A percentile compares a stretch with the other conserved stretches of the same genome.
phyloP scores from a whole-genome alignment of 208 protist genomes.

The Leishmania lainsoni region DNA sequence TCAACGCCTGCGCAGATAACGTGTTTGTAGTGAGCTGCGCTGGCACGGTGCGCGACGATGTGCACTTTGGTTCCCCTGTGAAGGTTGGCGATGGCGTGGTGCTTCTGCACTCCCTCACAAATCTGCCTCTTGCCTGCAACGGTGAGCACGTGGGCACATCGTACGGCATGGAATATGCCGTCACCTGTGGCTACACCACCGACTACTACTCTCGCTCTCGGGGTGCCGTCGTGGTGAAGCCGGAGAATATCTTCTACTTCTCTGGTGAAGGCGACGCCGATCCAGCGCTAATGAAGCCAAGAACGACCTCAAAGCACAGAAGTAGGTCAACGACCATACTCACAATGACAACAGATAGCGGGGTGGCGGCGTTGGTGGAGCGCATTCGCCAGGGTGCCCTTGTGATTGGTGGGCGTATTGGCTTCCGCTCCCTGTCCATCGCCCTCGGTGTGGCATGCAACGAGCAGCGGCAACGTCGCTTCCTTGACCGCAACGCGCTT shows the following conservation, averaged over 20 bases:
- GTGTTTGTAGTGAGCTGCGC: conserved; percentile 72
- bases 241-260: conserved; percentile 75
- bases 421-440: conserved; percentile 73
- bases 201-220: conserved; percentile 42
- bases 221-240: conserved; percentile 47
- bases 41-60: conserved; percentile 47
- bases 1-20: conserved; percentile 59
- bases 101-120: conserved; percentile 74
- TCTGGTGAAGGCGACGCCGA: conserved; percentile 12
- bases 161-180: conserved; percentile 66
- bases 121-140: conserved; percentile 59
- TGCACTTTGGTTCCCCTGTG: conserved; percentile 61
- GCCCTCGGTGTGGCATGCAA: conserved; percentile 76
- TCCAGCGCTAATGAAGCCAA: conserved; percentile 6
- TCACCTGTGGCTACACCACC: conserved; percentile 59
- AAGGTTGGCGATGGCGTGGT: conserved; percentile 72
- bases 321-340: conserved; percentile 18
- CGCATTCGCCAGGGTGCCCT: conserved; percentile 71
- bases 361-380: conserved; percentile 49
- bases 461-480: conserved; percentile 49
- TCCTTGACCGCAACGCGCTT: conserved; percentile 56
- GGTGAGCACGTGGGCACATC: conserved; percentile 36
- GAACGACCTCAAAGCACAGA: conserved; percentile 10
- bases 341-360: conserved; percentile 45
- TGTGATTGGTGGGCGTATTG: conserved; percentile 63